phyloP scores from a whole-genome alignment of 1,139 yeast genomes.

The Diutina ranongensis region DNA sequence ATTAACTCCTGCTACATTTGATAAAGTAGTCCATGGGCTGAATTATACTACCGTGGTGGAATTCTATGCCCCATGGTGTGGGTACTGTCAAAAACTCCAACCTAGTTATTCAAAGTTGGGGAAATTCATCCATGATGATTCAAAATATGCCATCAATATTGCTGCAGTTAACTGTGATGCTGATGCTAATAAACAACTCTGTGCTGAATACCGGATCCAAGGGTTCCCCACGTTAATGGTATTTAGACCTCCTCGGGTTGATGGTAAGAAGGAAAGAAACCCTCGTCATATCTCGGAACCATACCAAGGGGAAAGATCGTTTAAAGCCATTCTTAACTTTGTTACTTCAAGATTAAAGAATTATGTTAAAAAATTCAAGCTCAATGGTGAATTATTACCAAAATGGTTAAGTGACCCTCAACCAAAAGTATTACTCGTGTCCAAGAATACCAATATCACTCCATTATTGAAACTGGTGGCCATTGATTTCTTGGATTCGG shows the following conservation, averaged over 20 bases:
- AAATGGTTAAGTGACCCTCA: constrained; percentile 18
- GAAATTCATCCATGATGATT: constrained; percentile 32
- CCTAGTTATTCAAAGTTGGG: constrained; percentile 56
- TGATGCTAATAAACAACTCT: constrained; percentile 51
- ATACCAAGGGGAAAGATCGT: constrained; percentile 59
- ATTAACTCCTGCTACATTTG: constrained; percentile 45
- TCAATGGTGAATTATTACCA: constrained; percentile 15
- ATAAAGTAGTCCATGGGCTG: constrained; percentile 49
- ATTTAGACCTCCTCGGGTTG: constrained; percentile 69
- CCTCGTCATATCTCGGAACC: constrained; percentile 46
- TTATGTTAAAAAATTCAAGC: constrained; percentile 44
- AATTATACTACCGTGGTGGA: constrained; percentile 79
- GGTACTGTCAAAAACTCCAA: constrained; percentile 53
- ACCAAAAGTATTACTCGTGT: constrained; percentile 30
- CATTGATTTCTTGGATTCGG: constrained; percentile 45
- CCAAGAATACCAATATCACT: constrained; percentile 38
- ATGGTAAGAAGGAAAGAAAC: constrained; percentile 13
- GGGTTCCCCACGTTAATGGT: constrained; percentile 79
- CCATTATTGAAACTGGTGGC: constrained; percentile 65
- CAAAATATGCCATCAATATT: constrained; percentile 52
- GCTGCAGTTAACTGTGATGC: constrained; percentile 86
- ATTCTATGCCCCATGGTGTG: constrained; percentile 98
- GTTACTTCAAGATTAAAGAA: constrained; percentile 58
- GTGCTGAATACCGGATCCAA: constrained; percentile 52
- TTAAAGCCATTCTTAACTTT: constrained; percentile 47